Base-by-base conservation (phyloP, 2,329 filamentous ascomycete species). In the Nemania sp. region DNA sequence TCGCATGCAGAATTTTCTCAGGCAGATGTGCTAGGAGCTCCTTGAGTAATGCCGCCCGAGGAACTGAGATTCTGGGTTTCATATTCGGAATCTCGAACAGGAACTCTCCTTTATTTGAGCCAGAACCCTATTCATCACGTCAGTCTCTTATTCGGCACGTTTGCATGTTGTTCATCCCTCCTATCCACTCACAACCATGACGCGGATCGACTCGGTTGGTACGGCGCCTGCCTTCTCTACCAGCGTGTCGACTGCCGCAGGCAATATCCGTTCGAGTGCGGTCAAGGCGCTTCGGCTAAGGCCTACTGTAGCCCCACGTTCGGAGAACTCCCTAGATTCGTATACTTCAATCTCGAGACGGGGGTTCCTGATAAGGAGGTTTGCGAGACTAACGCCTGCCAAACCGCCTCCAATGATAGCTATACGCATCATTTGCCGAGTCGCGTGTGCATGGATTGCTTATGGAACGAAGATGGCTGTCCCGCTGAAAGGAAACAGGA, bases 321-420 rank as follows among this genome's bases (percentile, higher is more conserved):
- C 59, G 12, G 53, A 66, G 21, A 66, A 66, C 54, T 60, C 42
- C 5, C 52, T 53, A n/a, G 57, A 53, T n/a, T 66, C 62, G 50
- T 49, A 64, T 2, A 61, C 40, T n/a, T 62, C 11, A 39, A 66
- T 39, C 5, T 66, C 39, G 7, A 61, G 9, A 20, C 37, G 50
- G 15, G 59, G 45, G 25, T 59, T 25, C 25, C 48, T 34, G 15
- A 64, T 34, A 13, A 64, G 62, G 3, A 58, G 59, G 48, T 57
- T 66, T 45, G 62, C 59, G n/a, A 64, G 32, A 29, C 49, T 59
- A 15, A 58, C 57, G 2, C 62, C 62, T 10, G 64, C 57, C 10
- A 64, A 49, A 12, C 64, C 62, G 9, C 62, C 59, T 59, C 54
- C 56, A 45, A 61, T 61, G 42, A 61, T 61, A 21, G 53, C 53